Evolutionary conservation across 1,139 yeast genomes (phyloP).

Genomic region (Diutina siamensis): DNA sequence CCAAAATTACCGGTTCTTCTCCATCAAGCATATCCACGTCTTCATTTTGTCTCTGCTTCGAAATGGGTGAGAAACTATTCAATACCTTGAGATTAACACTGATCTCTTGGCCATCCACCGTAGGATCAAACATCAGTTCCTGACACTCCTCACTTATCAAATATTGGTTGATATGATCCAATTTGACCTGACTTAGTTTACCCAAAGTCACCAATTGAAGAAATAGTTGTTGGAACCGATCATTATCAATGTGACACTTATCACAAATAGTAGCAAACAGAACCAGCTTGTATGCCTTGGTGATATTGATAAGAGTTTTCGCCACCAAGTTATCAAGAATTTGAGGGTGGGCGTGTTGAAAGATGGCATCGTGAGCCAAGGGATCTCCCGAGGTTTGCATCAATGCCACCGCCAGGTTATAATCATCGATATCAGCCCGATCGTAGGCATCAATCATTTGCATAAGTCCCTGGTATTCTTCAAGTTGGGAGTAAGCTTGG

Average conservation of each 20-base stretch:
- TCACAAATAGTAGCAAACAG: constrained; percentile 14
- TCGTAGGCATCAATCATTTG: constrained; percentile 22
- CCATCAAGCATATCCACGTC: background rate
- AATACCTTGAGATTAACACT: constrained; percentile 17
- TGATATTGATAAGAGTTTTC: constrained; percentile 18
- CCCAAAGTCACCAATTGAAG: constrained; percentile 34
- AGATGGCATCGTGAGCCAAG: constrained; percentile 21
- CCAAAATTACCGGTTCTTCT: background rate
- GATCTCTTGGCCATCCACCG: constrained; percentile 16
- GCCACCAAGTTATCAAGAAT: constrained; percentile 22
- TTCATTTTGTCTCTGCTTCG: too few species aligned
- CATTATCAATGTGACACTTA: constrained; percentile 9
- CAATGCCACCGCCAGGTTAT: constrained; percentile 10
- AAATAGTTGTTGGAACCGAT: constrained; percentile 26
- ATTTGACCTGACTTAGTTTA: constrained; percentile 25
- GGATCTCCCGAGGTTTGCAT: constrained; percentile 15
- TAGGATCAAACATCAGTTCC: constrained; percentile 11
- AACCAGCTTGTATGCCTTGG: constrained; percentile 20
- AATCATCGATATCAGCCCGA: constrained; percentile 17
- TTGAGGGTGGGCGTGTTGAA: constrained; percentile 16
- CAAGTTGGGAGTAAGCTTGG: constrained; percentile 29
- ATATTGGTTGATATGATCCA: constrained; percentile 32
- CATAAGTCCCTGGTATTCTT: constrained; percentile 23
- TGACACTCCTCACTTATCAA: constrained; percentile 12
- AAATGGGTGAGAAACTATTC: background rate